Percentiles rank a stretch among this genome's conserved stretches.
Evolutionary conservation across 2,329 filamentous ascomycete species (phyloP).

Genomic region (Scedosporium apiospermum): DNA sequence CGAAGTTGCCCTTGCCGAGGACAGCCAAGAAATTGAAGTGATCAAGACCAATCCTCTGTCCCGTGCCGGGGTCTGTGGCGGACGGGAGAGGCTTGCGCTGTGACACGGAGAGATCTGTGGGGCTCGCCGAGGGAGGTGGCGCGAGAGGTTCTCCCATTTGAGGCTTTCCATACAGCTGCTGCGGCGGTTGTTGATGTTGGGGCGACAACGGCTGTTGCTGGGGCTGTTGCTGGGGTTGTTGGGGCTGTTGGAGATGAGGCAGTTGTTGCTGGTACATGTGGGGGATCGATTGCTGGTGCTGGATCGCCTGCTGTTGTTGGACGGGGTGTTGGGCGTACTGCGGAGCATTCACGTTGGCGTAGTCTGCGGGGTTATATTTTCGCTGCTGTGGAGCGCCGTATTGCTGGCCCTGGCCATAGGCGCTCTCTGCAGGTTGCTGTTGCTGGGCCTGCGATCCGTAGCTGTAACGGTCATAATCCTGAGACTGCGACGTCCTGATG

Average conservation of each 20-base stretch:
- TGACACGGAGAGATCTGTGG: slow-evolving; percentile 15
- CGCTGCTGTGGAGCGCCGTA: slow-evolving; percentile 23
- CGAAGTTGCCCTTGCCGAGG: slow-evolving; percentile 97
- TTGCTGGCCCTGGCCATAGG: slow-evolving; percentile 20
- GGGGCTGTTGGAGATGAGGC: slow-evolving; percentile 20
- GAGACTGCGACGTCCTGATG: slow-evolving; percentile 14
- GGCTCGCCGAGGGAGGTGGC: slow-evolving; percentile 18
- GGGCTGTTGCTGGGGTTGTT: slow-evolving; percentile 27
- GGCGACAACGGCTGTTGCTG: slow-evolving; percentile 21
- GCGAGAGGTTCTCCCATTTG: slow-evolving; percentile 25
- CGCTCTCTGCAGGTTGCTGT: not conserved
- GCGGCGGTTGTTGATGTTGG: slow-evolving; percentile 26
- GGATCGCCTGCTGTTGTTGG: slow-evolving; percentile 26
- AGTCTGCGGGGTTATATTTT: slow-evolving; percentile 70
- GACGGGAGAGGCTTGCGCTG: slow-evolving; percentile 55
- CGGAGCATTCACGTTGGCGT: slow-evolving; percentile 49
- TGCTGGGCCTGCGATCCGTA: not conserved
- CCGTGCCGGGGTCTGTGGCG: slow-evolving; percentile 63
- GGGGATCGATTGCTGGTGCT: slow-evolving; percentile 23
- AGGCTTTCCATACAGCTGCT: slow-evolving; percentile 10
- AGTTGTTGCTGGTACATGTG: slow-evolving; percentile 13
- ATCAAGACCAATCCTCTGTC: slow-evolving; percentile 83
- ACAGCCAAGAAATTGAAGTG: slow-evolving; percentile 99
- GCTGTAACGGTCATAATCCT: slow-evolving; percentile 19
- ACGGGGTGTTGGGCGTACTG: slow-evolving; percentile 29